Conservation (phyloP, 352 stramenopile species). For the Pythium guiyangense region DNA sequence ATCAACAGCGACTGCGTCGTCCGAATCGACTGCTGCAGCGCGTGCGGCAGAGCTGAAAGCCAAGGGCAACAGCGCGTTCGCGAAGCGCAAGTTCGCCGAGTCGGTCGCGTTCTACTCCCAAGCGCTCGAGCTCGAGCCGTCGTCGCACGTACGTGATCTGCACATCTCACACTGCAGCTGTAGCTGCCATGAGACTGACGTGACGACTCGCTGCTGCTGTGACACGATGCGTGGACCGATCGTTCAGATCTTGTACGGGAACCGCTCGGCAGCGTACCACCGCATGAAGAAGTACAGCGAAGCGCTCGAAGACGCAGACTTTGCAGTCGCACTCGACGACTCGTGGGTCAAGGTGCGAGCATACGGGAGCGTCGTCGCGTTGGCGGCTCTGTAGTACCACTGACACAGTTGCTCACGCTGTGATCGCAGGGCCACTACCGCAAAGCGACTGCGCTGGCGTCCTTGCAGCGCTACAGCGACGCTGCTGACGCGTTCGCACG, state of each 20-base stretch:
- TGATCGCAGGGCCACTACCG: slow-evolving; percentile 66
- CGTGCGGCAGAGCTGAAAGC: slow-evolving; percentile 48
- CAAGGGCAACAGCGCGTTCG: slow-evolving; percentile 79
- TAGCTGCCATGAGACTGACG: neutral
- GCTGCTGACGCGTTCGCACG: slow-evolving; percentile 63
- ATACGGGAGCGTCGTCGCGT: neutral
- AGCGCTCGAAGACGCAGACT: slow-evolving; percentile 60
- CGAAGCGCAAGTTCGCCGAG: slow-evolving; percentile 64
- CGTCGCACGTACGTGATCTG: slow-evolving; percentile 49
- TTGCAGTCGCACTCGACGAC: slow-evolving; percentile 53
- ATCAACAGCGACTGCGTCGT: slow-evolving; percentile 4
- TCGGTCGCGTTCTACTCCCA: slow-evolving; percentile 86
- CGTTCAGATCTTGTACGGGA: slow-evolving; percentile 74
- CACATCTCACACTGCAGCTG: neutral
- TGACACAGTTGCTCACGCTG: neutral
- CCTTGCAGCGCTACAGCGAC: slow-evolving; percentile 56
- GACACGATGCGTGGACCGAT: neutral
- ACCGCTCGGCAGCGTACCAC: slow-evolving; percentile 71
- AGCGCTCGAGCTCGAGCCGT: slow-evolving; percentile 72
- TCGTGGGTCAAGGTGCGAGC: slow-evolving; percentile 67
- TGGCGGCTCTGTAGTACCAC: too few relatives aligned
- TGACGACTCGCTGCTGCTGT: neutral
- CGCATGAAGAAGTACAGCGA: slow-evolving; percentile 64
- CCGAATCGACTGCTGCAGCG: neutral
- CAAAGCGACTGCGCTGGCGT: slow-evolving; percentile 56